Evolutionary conservation across 345 rosid genomes (phyloP), one percentile per base, ranked within the genome.

Genomic region (Arabis hirsuta): DNA sequence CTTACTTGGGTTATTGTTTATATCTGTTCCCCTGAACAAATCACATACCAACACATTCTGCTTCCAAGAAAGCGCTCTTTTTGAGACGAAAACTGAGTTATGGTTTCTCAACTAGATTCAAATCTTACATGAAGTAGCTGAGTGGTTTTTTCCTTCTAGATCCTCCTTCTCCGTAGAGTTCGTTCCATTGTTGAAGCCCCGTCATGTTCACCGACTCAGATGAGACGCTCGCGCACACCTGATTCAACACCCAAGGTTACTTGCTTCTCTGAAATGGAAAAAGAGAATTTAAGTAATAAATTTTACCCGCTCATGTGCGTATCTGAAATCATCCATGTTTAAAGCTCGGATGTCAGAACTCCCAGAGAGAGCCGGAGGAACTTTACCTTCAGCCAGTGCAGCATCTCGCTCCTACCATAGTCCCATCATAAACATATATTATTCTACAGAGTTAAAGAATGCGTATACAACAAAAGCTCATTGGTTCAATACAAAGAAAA

Each of bases 161-260:
- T 11, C 96, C 98, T 10, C 92, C 96, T 82, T 90, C 97, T 0
- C 98, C 97, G 5, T 89, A 89, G 16, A 86, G 88, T 74, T 93
- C 91, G 20, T 90, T 93, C 97, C 97, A 93, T 64, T 93, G 86
- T 52, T 81, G 61, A 63, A 93, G 90, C 84, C 77, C 94, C 0
- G 82, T 90, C 97, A 89, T 90, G 84, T 85, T 90, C 29, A 76
- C 84, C 0, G 98, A 90, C 75, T 90, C 97, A 0, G 92, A 86
- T n/a, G 94, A 89, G n/a, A 93, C 94, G 47, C 94, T 93, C 0
- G 98, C 89, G 26, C 90, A 84, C 39, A 93, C 91, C 98, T 92
- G 63, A 74, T 78, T 65, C 34, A 22, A 48, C 34, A 51, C 45
- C 45, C 42, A 45, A 36, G 9, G 55, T 36, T 36, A 36, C 29